Evolutionary conservation across 2,329 filamentous ascomycete genomes (phyloP), one percentile per base, ranked within the genome.

Genomic region (Cytospora chrysosperma): DNA sequence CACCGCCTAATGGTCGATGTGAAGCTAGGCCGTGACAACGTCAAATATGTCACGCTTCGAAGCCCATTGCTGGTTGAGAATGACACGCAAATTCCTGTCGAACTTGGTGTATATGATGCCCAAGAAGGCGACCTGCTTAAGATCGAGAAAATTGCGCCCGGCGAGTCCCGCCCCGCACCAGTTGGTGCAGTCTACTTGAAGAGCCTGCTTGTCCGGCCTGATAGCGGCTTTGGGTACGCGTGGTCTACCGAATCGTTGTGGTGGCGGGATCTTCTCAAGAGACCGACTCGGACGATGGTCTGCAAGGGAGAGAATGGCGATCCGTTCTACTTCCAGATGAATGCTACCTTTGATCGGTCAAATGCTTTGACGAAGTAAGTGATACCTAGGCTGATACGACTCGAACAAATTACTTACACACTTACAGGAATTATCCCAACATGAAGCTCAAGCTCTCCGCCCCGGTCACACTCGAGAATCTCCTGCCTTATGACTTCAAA

Each of bases 401-500:
- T 13, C 2, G n/a, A 50, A 26, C 21, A 40, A 10, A 30, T 49
- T 62, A 56, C 74, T 81, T 72, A 82, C 71, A 49, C 26, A 6
- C n/a, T 19, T 21, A 10, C 64, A 90, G 88, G 63, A 85, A 89
- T 66, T 99, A 99, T 73, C 95, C 95, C 0, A 95, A 95, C 75
- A 98, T 99, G 95, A 88, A 88, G 64, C 83, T 99, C 68, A 91
- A 93, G 69, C 84, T 99, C 3, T 96, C 92, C 27, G 94, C 95
- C 0, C 95, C 96, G 0, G 87, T 99, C 17, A 94, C 97, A 56
- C 84, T 99, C 5, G 94, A 99, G 75, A 99, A 99, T 69, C 79
- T 99, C 51, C 79, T 99, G 43, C 95, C 95, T 0, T 98, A 95
- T 73, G 95, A 99, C 76, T 99, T 99, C 86, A 98, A 99, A 76